Conservation (phyloP, 2,329 filamentous ascomycete genomes). For the Dactylellina drechsleri region DNA sequence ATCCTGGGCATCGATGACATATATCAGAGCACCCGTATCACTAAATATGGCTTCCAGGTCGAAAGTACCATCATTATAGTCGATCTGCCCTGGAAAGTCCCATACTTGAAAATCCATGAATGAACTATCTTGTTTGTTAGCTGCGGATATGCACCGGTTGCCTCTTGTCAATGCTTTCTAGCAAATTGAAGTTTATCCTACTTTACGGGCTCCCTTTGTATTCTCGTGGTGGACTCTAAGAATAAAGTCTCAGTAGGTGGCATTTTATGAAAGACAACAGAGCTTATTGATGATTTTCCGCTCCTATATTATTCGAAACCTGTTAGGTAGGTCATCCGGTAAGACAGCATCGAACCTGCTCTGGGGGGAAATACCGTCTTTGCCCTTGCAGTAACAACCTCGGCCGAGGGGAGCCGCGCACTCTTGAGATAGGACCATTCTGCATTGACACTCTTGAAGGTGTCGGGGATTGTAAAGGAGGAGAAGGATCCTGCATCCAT, state of each 20-base stretch:
- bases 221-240: conserved; percentile 90
- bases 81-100: conserved; percentile 95
- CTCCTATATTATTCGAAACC: conserved; percentile 70
- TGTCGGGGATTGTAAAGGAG: conserved; percentile 53
- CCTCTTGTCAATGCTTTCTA: neutral
- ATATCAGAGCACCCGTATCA: conserved; percentile 92
- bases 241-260: conserved; percentile 95
- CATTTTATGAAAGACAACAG: conserved; percentile 98
- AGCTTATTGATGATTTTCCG: conserved; percentile 97
- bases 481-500: conserved; percentile 55
- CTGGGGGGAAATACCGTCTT: conserved; percentile 71
- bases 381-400: conserved; percentile 93
- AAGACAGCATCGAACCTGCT: neutral
- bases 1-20: conserved; percentile 98
- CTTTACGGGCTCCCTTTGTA: conserved; percentile 96
- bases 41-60: conserved; percentile 94
- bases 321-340: neutral
- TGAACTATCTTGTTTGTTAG: conserved; percentile 69
- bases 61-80: conserved; percentile 88
- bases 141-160: neutral
- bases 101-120: conserved; percentile 99
- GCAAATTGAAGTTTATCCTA: conserved; percentile 64
- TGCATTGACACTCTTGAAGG: conserved; percentile 53
- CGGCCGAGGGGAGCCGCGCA: conserved; percentile 70
- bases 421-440: conserved; percentile 49